Percentiles rank a stretch among this genome's conserved stretches.
These are phyloP conservation scores for Barbatosphaeria neglecta DNA, from an alignment of 495 filamentous ascomycete species.

Conservation along the genomic window DNA sequence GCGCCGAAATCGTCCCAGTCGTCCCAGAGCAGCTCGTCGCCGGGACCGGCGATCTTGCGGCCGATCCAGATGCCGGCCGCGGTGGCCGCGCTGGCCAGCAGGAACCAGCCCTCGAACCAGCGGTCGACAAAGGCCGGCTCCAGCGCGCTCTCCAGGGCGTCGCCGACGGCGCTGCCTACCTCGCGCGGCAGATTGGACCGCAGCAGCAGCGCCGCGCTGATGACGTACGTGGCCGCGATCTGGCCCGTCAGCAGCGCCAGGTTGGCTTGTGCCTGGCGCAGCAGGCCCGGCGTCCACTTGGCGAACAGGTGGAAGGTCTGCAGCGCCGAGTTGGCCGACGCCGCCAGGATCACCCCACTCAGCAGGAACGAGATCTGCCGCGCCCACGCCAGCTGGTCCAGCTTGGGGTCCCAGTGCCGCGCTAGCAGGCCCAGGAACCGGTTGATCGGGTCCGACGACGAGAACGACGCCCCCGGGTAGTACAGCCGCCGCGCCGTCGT, in stretches of 20 bases:
- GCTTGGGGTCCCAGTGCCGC: slow-evolving; percentile 57
- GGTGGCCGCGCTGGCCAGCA: slow-evolving; percentile 49
- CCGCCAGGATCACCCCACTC: slow-evolving; percentile 64
- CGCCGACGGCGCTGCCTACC: slow-evolving; percentile 57
- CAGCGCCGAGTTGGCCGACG: slow-evolving; percentile 61
- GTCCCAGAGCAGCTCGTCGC: slow-evolving; percentile 32
- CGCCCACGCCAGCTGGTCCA: slow-evolving; percentile 61
- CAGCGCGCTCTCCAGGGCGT: slow-evolving; percentile 58
- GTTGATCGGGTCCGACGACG: slow-evolving; percentile 64
- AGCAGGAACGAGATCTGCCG: slow-evolving; percentile 68
- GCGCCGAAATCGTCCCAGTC: slow-evolving; percentile 54
- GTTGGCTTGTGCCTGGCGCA: slow-evolving; percentile 52
- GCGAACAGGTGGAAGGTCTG: slow-evolving; percentile 67
- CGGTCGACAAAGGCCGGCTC: slow-evolving; percentile 62
- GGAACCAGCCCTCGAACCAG: slow-evolving; percentile 82
- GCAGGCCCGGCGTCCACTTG: slow-evolving; percentile 53
- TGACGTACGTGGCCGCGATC: slow-evolving; percentile 68
- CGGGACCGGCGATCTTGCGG: slow-evolving; percentile 40
- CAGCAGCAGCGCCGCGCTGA: slow-evolving; percentile 60
- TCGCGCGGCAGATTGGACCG: slow-evolving; percentile 60
- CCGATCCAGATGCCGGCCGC: slow-evolving; percentile 57
- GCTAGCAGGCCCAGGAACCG: slow-evolving; percentile 63
- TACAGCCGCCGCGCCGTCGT: slow-evolving; percentile 46
- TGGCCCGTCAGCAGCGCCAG: slow-evolving; percentile 63
- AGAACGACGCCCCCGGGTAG: slow-evolving; percentile 43